phyloP scores from a whole-genome alignment of 495 filamentous ascomycete genomes.

The Hapsidospora chrysogenum region DNA sequence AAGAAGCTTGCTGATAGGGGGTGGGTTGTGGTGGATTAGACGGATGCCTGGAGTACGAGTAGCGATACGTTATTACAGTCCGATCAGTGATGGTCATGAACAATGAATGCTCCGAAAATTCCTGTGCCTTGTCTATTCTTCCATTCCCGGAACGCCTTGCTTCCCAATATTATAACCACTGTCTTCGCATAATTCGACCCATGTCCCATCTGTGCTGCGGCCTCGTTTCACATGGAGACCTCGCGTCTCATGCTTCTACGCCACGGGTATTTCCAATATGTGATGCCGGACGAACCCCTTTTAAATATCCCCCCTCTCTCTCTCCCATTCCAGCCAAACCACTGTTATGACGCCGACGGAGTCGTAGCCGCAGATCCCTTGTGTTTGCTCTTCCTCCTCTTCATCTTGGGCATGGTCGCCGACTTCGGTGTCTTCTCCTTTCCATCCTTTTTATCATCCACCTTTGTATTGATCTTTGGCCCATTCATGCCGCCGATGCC shows the following conservation, averaged over 20 bases:
- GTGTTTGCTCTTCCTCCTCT: slow-evolving; percentile 44
- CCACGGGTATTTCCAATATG: too few relatives aligned
- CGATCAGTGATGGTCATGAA: too few relatives aligned
- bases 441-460: slow-evolving; percentile 18
- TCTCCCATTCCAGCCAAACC: too few relatives aligned
- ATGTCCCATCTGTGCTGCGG: too few relatives aligned
- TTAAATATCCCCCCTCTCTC: too few relatives aligned
- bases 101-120: neutral
- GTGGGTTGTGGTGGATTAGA: slow-evolving; percentile 52
- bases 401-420: slow-evolving; percentile 27
- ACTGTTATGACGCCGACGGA: slow-evolving; percentile 6
- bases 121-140: neutral
- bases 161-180: neutral
- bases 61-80: too few relatives aligned
- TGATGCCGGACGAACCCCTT: too few relatives aligned
- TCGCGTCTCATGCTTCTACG: too few relatives aligned
- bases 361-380: slow-evolving; percentile 9
- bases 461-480: slow-evolving; percentile 20
- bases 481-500: slow-evolving; percentile 3
- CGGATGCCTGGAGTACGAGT: too few relatives aligned
- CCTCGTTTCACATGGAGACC: too few relatives aligned
- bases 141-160: neutral
- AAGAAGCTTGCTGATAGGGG: slow-evolving; percentile 49
- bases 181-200: too few relatives aligned
- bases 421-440: slow-evolving; percentile 36